phyloP scores from a whole-genome alignment of 768 basidiomycete species.

The Hirschioporus abietinus region DNA sequence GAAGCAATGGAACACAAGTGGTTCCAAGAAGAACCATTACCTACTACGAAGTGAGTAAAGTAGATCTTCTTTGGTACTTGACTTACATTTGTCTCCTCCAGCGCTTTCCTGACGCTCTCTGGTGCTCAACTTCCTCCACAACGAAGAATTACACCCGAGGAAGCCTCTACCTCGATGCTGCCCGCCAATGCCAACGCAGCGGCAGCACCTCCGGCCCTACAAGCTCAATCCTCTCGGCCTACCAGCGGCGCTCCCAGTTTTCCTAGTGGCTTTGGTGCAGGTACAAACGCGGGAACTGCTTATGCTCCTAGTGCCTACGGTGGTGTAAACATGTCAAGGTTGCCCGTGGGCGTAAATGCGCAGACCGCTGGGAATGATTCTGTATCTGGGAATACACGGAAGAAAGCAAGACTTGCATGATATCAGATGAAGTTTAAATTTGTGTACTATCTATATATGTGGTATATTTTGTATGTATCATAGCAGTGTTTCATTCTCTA shows the following conservation, averaged over 20 bases:
- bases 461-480: too few relatives aligned
- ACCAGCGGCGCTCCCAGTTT: constrained; percentile 56
- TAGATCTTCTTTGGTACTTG: not conserved
- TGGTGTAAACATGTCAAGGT: constrained; percentile 1
- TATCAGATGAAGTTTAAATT: not conserved
- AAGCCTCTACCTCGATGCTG: constrained; percentile 82
- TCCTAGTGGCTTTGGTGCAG: constrained; percentile 40
- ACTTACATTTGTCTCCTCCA: constrained; percentile 23
- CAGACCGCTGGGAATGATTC: not conserved
- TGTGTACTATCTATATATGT: too few relatives aligned
- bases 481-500: too few relatives aligned
- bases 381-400: not conserved
- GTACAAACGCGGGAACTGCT: constrained; percentile 20
- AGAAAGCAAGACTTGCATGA: not conserved
- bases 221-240: constrained; percentile 43
- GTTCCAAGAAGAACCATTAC: constrained; percentile 88
- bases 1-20: constrained; percentile 82
- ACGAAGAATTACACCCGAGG: constrained; percentile 87
- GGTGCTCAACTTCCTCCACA: constrained; percentile 74
- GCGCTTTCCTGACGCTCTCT: constrained; percentile 67
- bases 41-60: constrained; percentile 72
- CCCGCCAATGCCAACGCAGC: constrained; percentile 39
- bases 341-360: not conserved
- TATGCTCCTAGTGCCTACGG: constrained; percentile 2
- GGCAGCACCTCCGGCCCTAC: constrained; percentile 37